These are phyloP conservation scores for Helminthosporium solani DNA, from an alignment of 2,329 filamentous ascomycete genomes.

Conservation along the genomic window DNA sequence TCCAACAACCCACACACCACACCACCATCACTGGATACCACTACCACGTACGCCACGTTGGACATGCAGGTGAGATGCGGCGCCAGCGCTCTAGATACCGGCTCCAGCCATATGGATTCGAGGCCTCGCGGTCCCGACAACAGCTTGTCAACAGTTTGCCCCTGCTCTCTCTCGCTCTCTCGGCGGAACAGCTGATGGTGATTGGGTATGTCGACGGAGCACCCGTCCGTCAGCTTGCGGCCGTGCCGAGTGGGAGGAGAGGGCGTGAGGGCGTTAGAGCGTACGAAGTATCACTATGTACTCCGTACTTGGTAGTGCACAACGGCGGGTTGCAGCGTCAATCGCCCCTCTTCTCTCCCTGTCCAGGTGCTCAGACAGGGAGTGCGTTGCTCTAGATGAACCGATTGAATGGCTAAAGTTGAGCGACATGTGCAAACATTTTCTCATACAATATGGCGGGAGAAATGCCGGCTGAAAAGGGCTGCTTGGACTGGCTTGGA, in stretches of 20 bases:
- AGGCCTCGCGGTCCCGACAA: constrained; percentile 2
- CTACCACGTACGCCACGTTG: constrained; percentile 26
- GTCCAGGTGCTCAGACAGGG: too few species aligned
- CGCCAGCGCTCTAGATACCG: constrained; percentile 6
- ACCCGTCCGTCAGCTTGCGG: not conserved
- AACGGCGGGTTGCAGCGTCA: too few species aligned
- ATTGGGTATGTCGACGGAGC: not conserved
- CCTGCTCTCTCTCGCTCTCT: constrained; percentile 8
- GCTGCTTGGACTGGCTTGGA: constrained; percentile 3
- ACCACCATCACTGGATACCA: too few species aligned
- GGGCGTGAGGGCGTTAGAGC: too few species aligned
- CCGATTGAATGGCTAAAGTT: not conserved
- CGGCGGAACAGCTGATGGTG: constrained; percentile 2
- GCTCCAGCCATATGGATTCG: constrained; percentile 21
- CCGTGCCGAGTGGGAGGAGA: too few species aligned
- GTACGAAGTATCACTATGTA: too few species aligned
- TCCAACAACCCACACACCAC: too few species aligned
- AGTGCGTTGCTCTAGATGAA: not conserved
- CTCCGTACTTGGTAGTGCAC: too few species aligned
- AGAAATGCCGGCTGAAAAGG: constrained; percentile 34
- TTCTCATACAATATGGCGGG: constrained; percentile 27
- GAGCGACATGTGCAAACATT: not conserved
- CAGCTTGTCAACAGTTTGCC: constrained; percentile 7
- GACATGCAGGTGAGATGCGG: constrained; percentile 17
- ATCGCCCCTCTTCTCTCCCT: too few species aligned